Conservation (phyloP, 2,329 filamentous ascomycete genomes). For the Aspergillus aculeatinus region DNA sequence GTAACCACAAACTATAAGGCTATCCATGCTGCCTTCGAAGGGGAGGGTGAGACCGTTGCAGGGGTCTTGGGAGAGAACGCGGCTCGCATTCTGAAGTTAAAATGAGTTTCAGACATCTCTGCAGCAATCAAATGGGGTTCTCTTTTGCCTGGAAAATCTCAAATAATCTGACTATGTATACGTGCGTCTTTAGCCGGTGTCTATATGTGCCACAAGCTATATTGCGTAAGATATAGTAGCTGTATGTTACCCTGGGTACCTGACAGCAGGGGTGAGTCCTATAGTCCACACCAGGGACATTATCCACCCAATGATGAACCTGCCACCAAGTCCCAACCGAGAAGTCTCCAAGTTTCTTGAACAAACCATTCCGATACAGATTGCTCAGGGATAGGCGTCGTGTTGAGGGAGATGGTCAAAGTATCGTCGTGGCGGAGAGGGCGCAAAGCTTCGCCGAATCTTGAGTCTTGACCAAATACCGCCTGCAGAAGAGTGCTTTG, state of each 20-base stretch:
- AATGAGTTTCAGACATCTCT: slow-evolving; percentile 15
- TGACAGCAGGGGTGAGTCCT: too few species aligned
- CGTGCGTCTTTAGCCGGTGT: not conserved
- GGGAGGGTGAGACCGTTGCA: slow-evolving; percentile 30
- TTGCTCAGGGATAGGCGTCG: slow-evolving; percentile 24
- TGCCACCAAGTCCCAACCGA: slow-evolving; percentile 55
- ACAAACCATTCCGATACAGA: slow-evolving; percentile 55
- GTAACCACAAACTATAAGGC: slow-evolving; percentile 50
- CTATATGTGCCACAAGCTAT: not conserved
- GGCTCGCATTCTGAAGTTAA: slow-evolving; percentile 41
- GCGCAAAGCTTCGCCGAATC: slow-evolving; percentile 20
- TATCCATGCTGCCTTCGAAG: slow-evolving; percentile 39
- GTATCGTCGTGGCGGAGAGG: not conserved
- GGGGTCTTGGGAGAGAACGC: slow-evolving; percentile 48
- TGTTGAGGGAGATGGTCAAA: not conserved
- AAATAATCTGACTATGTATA: not conserved
- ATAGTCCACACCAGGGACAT: not conserved
- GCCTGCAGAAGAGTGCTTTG: slow-evolving; percentile 45
- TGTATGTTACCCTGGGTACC: not conserved
- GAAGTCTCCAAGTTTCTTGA: slow-evolving; percentile 55
- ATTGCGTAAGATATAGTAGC: not conserved
- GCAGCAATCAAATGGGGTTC: not conserved
- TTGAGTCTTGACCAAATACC: slow-evolving; percentile 37
- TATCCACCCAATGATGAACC: not conserved
- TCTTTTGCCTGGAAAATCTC: not conserved